A percentile compares a stretch with the other conserved stretches of the same genome.
These are phyloP conservation scores for Olyra latifolia DNA, from an alignment of 176 grass and related monocot genomes.

Conservation along the genomic window DNA sequence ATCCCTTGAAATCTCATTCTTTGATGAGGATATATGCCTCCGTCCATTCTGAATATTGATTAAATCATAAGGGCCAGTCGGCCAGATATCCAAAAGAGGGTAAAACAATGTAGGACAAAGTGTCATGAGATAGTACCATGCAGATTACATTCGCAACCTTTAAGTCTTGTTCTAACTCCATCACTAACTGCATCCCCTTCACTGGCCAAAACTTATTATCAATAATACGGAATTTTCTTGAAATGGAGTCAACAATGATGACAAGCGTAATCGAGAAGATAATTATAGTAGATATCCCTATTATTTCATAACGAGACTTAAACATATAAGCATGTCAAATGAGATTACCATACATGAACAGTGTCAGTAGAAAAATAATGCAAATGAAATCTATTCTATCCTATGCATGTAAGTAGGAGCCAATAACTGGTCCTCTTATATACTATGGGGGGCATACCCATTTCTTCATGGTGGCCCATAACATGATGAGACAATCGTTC, in stretches of 20 bases:
- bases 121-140: constrained; percentile 57
- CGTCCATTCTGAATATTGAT: constrained; percentile 78
- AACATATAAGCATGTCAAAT: constrained; percentile 15
- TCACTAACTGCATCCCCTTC: constrained; percentile 98
- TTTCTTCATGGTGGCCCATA: constrained; percentile 96
- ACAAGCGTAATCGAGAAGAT: neutral
- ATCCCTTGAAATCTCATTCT: constrained; percentile 93
- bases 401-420: neutral
- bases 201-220: constrained; percentile 74
- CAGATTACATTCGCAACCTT: constrained; percentile 97
- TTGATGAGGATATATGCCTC: constrained; percentile 82
- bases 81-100: constrained; percentile 8
- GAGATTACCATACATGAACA: constrained; percentile 3
- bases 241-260: constrained; percentile 18
- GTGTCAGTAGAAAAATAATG: neutral
- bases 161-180: constrained; percentile 96
- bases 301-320: constrained; percentile 21
- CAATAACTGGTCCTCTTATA: constrained; percentile 18
- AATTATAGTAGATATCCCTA: constrained; percentile 1
- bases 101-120: constrained; percentile 12
- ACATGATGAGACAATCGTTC: constrained; percentile 91
- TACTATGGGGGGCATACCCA: constrained; percentile 69
- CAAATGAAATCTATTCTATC: constrained; percentile 11
- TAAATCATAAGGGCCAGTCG: constrained; percentile 28
- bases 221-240: constrained; percentile 34